phyloP scores from a whole-genome alignment of 257 asterid genomes.

The Solanum corneliomulleri region DNA sequence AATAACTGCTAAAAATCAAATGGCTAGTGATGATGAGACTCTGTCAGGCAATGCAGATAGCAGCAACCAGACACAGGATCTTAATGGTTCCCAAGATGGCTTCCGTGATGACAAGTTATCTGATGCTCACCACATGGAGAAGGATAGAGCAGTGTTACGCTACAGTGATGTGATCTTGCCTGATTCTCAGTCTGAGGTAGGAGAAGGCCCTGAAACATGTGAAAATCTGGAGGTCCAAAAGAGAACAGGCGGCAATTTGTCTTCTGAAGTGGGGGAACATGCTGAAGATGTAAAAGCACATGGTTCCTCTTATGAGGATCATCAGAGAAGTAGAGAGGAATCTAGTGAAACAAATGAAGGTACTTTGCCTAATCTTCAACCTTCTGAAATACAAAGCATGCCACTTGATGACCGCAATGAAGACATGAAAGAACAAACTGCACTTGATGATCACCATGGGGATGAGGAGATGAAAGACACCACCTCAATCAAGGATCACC shows the following conservation, averaged over 20 bases:
- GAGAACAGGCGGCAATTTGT: neutral
- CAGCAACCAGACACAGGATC: constrained; percentile 14
- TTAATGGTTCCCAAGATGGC: constrained; percentile 8
- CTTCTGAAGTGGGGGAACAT: neutral
- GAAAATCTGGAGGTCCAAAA: neutral
- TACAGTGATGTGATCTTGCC: neutral
- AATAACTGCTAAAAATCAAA: constrained; percentile 7
- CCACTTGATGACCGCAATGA: neutral
- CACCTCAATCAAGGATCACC: neutral
- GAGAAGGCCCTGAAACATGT: neutral
- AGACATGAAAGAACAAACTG: neutral
- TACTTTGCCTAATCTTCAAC: neutral
- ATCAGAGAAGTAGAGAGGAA: neutral
- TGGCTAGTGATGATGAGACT: constrained; percentile 16
- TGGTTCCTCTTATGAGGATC: neutral
- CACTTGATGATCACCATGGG: neutral
- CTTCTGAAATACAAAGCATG: neutral
- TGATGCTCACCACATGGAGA: neutral
- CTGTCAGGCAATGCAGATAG: neutral
- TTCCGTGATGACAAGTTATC: neutral
- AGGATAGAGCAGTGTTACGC: constrained; percentile 5
- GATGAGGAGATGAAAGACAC: neutral
- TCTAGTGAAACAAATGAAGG: neutral
- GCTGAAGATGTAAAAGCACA: neutral
- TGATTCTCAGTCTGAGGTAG: neutral